A percentile compares a stretch with the other conserved stretches of the same genome.
Evolutionary conservation across 1,284 basidiomycete species (phyloP).

Genomic region (Fistulina hepatica): DNA sequence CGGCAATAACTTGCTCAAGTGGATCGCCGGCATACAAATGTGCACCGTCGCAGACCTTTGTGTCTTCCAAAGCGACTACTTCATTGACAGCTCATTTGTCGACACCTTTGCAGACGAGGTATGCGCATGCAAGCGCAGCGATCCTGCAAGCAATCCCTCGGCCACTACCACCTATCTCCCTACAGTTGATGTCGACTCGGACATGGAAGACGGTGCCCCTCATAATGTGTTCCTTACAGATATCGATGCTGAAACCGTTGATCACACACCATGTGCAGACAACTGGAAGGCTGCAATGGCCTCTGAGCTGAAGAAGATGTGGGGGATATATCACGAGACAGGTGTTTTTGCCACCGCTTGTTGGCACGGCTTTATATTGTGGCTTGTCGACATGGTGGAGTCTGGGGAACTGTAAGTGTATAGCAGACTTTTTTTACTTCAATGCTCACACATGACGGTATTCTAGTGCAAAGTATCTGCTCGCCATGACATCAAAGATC

Average conservation of each 20-base stretch:
- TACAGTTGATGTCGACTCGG: constrained; percentile 2
- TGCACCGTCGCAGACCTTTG: constrained; percentile 15
- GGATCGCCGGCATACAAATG: constrained; percentile 11
- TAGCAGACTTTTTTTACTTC: not conserved
- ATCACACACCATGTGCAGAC: too few relatives aligned
- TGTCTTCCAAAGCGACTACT: constrained; percentile 18
- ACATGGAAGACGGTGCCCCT: constrained; percentile 6
- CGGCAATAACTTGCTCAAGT: constrained; percentile 21
- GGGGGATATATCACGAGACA: constrained; percentile 22
- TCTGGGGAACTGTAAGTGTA: constrained; percentile 27
- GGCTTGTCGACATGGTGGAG: constrained; percentile 26
- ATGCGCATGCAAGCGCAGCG: too few relatives aligned
- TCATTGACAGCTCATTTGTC: constrained; percentile 15
- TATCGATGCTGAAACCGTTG: too few relatives aligned
- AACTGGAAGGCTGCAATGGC: constrained; percentile 19
- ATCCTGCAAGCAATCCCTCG: not conserved
- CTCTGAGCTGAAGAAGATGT: constrained; percentile 22
- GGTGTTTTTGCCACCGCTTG: constrained; percentile 26
- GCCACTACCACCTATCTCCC: not conserved
- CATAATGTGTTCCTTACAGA: too few relatives aligned
- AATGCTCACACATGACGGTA: constrained; percentile 3
- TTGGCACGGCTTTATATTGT: constrained; percentile 24
- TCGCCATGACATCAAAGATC: constrained; percentile 20
- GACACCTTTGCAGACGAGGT: constrained; percentile 19
- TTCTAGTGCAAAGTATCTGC: constrained; percentile 25